Percentiles rank a stretch among this genome's conserved stretches.
These are phyloP conservation scores for Arthrinium puccinioides DNA, from an alignment of 2,329 filamentous ascomycete species.

Conservation along the genomic window DNA sequence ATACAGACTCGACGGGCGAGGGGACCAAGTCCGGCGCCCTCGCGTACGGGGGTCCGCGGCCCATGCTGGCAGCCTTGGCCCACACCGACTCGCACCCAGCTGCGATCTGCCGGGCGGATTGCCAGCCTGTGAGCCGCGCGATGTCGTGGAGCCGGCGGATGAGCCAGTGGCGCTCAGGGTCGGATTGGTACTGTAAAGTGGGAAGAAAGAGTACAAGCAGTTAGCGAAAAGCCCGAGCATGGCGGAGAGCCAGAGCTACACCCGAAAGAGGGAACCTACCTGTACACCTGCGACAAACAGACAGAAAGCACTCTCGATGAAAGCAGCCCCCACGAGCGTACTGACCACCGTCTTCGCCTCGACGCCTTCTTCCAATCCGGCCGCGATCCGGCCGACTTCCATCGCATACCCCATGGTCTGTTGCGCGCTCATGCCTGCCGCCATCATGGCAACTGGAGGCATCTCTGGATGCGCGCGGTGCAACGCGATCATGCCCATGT, in stretches of 20 bases:
- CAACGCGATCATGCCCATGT: slow-evolving; percentile 78
- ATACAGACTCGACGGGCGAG: slow-evolving; percentile 19
- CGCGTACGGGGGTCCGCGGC: slow-evolving; percentile 68
- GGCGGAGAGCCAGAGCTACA: neutral
- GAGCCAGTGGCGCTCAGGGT: slow-evolving; percentile 69
- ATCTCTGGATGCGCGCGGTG: slow-evolving; percentile 78
- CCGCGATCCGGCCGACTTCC: slow-evolving; percentile 72
- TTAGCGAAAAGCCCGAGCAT: neutral
- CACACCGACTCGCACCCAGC: slow-evolving; percentile 79
- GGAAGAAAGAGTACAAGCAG: neutral
- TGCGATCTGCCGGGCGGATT: slow-evolving; percentile 74
- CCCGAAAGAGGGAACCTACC: slow-evolving; percentile 33
- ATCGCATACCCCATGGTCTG: slow-evolving; percentile 66
- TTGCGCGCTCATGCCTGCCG: slow-evolving; percentile 68
- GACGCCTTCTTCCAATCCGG: slow-evolving; percentile 57
- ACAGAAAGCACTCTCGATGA: slow-evolving; percentile 75
- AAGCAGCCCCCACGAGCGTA: slow-evolving; percentile 69
- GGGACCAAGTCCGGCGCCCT: slow-evolving; percentile 35
- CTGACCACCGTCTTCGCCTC: slow-evolving; percentile 53
- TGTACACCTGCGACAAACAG: slow-evolving; percentile 82
- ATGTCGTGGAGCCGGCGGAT: slow-evolving; percentile 69
- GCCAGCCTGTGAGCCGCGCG: slow-evolving; percentile 77
- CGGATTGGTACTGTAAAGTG: slow-evolving; percentile 54
- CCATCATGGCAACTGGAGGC: slow-evolving; percentile 85
- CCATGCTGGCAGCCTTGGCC: slow-evolving; percentile 66